Evolutionary conservation across 163 green algal species (phyloP).

Genomic region (Volvox carteri): DNA sequence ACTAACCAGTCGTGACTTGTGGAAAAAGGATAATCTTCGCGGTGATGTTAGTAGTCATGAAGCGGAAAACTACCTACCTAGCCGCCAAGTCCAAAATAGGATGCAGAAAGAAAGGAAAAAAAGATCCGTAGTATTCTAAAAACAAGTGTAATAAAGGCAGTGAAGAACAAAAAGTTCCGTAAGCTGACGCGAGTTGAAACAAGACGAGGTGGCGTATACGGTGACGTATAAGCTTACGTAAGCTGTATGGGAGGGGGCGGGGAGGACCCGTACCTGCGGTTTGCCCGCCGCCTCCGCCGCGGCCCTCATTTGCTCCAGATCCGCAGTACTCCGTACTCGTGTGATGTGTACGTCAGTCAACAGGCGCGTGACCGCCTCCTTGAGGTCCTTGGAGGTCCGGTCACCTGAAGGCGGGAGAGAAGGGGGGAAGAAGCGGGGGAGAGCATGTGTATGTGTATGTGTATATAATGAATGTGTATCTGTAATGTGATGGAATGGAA

Average conservation of each 20-base stretch:
- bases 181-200: not conserved
- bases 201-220: not conserved
- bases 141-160: not conserved
- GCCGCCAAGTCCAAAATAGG: no score
- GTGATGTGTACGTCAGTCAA: constrained; percentile 60
- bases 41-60: no score
- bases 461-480: no score
- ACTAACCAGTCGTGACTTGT: no score
- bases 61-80: no score
- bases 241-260: not conserved
- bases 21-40: no score
- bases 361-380: constrained; percentile 48
- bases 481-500: no score
- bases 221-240: not conserved
- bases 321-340: not conserved
- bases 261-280: constrained; percentile 42
- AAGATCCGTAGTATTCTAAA: not conserved
- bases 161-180: not conserved
- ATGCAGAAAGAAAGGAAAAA: not conserved
- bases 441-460: no score
- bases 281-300: constrained; percentile 3
- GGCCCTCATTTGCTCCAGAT: constrained; percentile 38
- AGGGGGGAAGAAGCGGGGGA: no score
- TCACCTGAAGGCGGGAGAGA: constrained; percentile 55
- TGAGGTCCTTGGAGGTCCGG: constrained; percentile 64